These are phyloP conservation scores for Verticillium nubilum DNA, from an alignment of 2,329 filamentous ascomycete species.

Conservation along the genomic window DNA sequence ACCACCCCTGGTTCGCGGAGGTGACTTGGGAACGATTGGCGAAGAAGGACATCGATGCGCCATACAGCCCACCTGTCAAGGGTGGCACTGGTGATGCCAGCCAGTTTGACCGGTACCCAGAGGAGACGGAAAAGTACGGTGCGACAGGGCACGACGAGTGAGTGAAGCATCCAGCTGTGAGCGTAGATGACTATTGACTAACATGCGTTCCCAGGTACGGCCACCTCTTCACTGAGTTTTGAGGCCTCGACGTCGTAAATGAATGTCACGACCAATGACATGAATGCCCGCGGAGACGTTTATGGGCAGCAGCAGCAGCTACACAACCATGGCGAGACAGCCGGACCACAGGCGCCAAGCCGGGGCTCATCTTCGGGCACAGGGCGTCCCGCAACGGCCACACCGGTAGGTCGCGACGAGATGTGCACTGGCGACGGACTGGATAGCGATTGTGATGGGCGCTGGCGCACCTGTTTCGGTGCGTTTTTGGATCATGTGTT, in stretches of 20 bases:
- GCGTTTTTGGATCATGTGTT: neutral
- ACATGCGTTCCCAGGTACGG: conserved; percentile 50
- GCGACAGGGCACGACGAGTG: conserved; percentile 76
- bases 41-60: conserved; percentile 96
- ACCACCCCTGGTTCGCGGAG: conserved; percentile 92
- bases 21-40: conserved; percentile 95
- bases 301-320: neutral
- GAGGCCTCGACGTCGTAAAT: conserved; percentile 18
- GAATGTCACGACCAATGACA: neutral
- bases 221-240: conserved; percentile 73
- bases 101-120: conserved; percentile 96
- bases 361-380: neutral
- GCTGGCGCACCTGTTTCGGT: neutral
- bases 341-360: neutral
- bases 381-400: neutral
- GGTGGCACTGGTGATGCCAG: conserved; percentile 92
- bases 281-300: neutral
- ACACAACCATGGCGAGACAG: neutral
- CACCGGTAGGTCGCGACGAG: neutral
- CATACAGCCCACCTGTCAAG: conserved; percentile 93
- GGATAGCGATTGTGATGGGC: neutral
- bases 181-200: neutral
- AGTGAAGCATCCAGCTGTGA: conserved; percentile 33
- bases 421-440: neutral
- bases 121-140: conserved; percentile 93